Evolutionary conservation across 1,139 yeast species (phyloP).

Genomic region (Saccharomycopsis hybrid): DNA sequence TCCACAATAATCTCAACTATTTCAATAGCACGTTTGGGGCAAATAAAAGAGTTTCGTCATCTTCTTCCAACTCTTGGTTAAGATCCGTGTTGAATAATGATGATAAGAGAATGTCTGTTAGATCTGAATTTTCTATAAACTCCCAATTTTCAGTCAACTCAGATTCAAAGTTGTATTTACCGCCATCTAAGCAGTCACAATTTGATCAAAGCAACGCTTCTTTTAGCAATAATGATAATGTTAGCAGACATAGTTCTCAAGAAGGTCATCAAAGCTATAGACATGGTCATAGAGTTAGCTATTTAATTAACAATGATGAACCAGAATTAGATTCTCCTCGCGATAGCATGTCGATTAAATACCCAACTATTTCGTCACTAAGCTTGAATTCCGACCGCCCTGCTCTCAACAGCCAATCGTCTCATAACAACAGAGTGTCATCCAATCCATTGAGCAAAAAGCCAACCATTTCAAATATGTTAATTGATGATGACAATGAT

Average conservation of each 20-base stretch:
- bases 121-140: slow-evolving; percentile 12
- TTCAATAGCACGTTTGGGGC: not conserved
- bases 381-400: slow-evolving; percentile 5
- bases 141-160: slow-evolving; percentile 17
- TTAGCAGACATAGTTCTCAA: not conserved
- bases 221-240: not conserved
- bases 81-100: slow-evolving; percentile 17
- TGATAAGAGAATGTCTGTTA: slow-evolving; percentile 18
- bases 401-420: not conserved
- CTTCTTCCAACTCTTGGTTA: slow-evolving; percentile 16
- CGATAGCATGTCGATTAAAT: not conserved
- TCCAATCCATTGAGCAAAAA: slow-evolving; percentile 9
- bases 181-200: slow-evolving; percentile 7
- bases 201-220: not conserved
- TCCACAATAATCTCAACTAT: not conserved
- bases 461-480: slow-evolving; percentile 18
- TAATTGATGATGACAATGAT: not conserved
- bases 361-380: slow-evolving; percentile 15
- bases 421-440: not conserved
- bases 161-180: slow-evolving; percentile 18
- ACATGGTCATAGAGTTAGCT: slow-evolving; percentile 6
- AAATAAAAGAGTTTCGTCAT: slow-evolving; percentile 9
- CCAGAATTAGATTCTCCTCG: not conserved
- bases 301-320: slow-evolving; percentile 7
- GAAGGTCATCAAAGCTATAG: not conserved